Base-by-base conservation (phyloP, 1,284 basidiomycete species). In the Coniferiporia sulphurascens region DNA sequence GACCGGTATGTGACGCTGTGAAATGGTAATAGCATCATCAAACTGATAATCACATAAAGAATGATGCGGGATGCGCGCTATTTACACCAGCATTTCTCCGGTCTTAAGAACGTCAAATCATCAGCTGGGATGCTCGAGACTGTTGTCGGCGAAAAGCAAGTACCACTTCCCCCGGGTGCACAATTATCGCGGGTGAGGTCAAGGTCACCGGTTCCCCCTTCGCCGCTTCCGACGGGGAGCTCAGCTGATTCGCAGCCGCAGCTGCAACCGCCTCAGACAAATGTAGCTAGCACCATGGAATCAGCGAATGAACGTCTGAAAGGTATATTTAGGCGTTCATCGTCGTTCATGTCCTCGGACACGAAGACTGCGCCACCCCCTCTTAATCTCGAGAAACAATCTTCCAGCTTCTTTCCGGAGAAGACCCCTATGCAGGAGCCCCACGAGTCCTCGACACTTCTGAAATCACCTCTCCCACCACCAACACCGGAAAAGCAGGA, bases 71-170 rank as follows among this genome's bases (percentile, higher is more conserved):
- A 95, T 68, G 89, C 86, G n/a, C 82, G 76, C 50, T 89, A 84
- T 68, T 73, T 95, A 55, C 84, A 90, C 63, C 78, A 85, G 65
- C 87, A 87, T 65, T 76, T 95, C 21, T 82, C 85, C 2, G 80
- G 77, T 3, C 78, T 95, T 9, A 89, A 81, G 75, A 86, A 83
- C 63, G 82, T 87, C 45, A 78, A 81, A 1, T 78, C 81, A 0
- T 85, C 87, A 0, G 86, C 86, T 10, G 79, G 78, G 15, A 90
- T 91, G 82, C 81, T 95, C 10, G 89, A 92, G 71, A 91, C 84
- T 8, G 82, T 95, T 52, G 85, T 95, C 56, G 76, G 81, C 51
- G 91, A 94, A 70, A 93, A 93, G 70, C 67, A 72, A 17, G 65
- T 85, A 59, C 35, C 32, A 17, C 52, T 22, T 6, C 19, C 22